A percentile compares a stretch with the other conserved stretches of the same genome.
phyloP scores from a whole-genome alignment of 2,329 filamentous ascomycete genomes.

The Fusarium sp. region DNA sequence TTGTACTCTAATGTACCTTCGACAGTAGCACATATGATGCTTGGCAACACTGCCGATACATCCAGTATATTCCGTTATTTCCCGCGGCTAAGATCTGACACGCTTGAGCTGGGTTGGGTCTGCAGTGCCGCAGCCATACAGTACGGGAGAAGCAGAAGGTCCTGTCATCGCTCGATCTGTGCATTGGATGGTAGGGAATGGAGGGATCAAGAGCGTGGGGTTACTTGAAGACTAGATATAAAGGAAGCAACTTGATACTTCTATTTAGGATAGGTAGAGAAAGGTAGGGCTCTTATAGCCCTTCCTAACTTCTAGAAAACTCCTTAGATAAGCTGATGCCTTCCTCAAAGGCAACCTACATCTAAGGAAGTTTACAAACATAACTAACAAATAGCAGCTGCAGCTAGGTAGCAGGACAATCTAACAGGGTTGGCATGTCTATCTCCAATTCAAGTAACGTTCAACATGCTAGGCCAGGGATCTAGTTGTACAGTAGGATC shows the following conservation, averaged over 20 bases:
- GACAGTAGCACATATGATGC: not conserved
- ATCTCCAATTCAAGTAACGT: slow-evolving; percentile 8
- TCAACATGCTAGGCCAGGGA: slow-evolving; percentile 15
- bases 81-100: slow-evolving; percentile 11
- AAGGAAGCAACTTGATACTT: too few relatives aligned
- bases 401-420: too few relatives aligned
- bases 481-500: slow-evolving; percentile 14
- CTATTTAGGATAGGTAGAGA: too few relatives aligned
- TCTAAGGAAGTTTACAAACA: too few relatives aligned
- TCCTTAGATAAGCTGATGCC: too few relatives aligned
- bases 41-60: slow-evolving; percentile 19
- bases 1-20: not conserved
- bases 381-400: too few relatives aligned
- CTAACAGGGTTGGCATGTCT: slow-evolving; percentile 28
- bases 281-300: too few relatives aligned
- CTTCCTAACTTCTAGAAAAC: too few relatives aligned
- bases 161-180: slow-evolving; percentile 6
- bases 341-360: too few relatives aligned
- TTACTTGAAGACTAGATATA: too few relatives aligned
- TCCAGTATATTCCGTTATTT: slow-evolving; percentile 22
- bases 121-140: not conserved
- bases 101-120: not conserved
- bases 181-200: not conserved
- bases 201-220: slow-evolving; percentile 28
- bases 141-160: not conserved